Conservation (phyloP, 805 yeast genomes). For the Saccharomycopsis olivae region DNA sequence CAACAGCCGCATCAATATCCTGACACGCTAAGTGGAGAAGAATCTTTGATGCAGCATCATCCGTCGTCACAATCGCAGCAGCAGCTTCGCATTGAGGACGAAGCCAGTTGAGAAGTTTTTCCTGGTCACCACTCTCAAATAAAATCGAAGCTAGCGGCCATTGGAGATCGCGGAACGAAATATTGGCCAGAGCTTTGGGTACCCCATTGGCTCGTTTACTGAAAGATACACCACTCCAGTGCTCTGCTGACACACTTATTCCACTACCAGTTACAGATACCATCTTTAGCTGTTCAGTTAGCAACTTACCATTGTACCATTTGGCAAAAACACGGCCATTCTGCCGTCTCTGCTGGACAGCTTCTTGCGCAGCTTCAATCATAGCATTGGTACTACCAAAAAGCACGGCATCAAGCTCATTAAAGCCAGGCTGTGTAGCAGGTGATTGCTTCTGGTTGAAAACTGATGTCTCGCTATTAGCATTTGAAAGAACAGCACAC, state of each 20-base stretch:
- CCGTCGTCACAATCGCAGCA: background rate
- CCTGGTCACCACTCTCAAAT: constrained; percentile 24
- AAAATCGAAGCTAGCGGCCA: constrained; percentile 56
- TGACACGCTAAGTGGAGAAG: constrained; percentile 42
- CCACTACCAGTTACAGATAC: background rate
- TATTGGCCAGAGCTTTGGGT: constrained; percentile 29
- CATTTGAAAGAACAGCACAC: no score
- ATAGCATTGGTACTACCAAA: constrained; percentile 36
- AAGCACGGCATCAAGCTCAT: constrained; percentile 32
- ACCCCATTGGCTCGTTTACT: constrained; percentile 22
- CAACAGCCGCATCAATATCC: constrained; percentile 51
- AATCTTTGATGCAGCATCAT: constrained; percentile 30
- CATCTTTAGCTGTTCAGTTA: background rate
- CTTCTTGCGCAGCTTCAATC: constrained; percentile 22
- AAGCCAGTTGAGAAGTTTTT: background rate
- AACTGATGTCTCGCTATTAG: no score
- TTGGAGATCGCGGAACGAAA: constrained; percentile 18
- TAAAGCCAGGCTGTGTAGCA: constrained; percentile 19
- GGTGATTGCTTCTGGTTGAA: background rate
- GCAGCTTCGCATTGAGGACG: no score
- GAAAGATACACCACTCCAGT: background rate
- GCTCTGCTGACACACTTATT: constrained; percentile 1
- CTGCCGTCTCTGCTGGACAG: constrained; percentile 24
- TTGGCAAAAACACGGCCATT: constrained; percentile 12
- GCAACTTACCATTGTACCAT: constrained; percentile 9